phyloP scores from a whole-genome alignment of 495 filamentous ascomycete genomes.

The Evansstolkia leycettana region DNA sequence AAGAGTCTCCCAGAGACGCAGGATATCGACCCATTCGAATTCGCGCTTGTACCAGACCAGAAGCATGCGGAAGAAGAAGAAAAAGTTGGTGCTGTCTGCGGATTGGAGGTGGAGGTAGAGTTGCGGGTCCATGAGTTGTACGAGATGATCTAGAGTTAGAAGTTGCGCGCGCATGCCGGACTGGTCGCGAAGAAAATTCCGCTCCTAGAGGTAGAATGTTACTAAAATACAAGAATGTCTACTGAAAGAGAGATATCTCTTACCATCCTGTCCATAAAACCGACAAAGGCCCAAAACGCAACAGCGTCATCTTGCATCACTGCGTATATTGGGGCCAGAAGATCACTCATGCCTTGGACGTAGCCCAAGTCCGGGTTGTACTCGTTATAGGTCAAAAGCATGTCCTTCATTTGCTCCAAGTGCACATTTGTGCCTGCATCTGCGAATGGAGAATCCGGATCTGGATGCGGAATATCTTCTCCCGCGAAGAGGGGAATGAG shows the following conservation, averaged over 20 bases:
- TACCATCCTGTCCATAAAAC: slow-evolving; percentile 91
- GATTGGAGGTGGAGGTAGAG: slow-evolving; percentile 81
- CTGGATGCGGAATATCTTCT: slow-evolving; percentile 95
- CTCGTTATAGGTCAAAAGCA: slow-evolving; percentile 97
- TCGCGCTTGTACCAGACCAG: slow-evolving; percentile 98
- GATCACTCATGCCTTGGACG: slow-evolving; percentile 97
- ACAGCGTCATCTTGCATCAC: slow-evolving; percentile 94
- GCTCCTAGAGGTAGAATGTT: too few species aligned
- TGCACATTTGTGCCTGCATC: slow-evolving; percentile 90
- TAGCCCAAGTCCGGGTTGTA: slow-evolving; percentile 89
- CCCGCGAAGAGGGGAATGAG: slow-evolving; percentile 86
- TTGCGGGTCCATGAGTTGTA: slow-evolving; percentile 91
- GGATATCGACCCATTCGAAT: slow-evolving; percentile 75
- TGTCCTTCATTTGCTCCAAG: slow-evolving; percentile 96
- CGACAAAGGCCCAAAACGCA: slow-evolving; percentile 93
- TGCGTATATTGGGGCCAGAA: slow-evolving; percentile 90
- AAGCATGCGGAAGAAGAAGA: slow-evolving; percentile 99
- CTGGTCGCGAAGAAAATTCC: slow-evolving; percentile 95
- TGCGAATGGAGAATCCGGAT: slow-evolving; percentile 91
- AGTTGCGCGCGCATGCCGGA: slow-evolving; percentile 90
- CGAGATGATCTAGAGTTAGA: slow-evolving; percentile 78
- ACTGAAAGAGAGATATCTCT: too few species aligned
- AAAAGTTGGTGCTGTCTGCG: slow-evolving; percentile 94
- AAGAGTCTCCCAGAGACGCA: slow-evolving; percentile 82
- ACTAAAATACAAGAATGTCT: too few species aligned